phyloP scores from a whole-genome alignment of 129 eudicot species.

The Centella asiatica region DNA sequence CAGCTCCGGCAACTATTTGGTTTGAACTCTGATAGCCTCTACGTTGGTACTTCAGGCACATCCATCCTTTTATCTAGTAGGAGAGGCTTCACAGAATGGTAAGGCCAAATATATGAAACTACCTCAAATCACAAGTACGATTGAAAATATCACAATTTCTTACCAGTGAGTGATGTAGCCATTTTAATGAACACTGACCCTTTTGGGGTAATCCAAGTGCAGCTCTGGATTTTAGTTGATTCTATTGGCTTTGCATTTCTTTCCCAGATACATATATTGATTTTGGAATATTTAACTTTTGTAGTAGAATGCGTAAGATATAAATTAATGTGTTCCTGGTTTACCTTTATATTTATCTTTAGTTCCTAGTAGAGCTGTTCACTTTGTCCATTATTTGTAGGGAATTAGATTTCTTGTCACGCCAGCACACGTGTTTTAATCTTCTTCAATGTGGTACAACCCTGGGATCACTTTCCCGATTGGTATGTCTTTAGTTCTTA shows the following conservation, averaged over 20 bases:
- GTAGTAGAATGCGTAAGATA: background rate
- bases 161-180: no score
- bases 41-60: conserved; percentile 54
- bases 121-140: background rate
- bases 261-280: no score
- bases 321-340: conserved; percentile 1
- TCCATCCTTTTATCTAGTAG: conserved; percentile 53
- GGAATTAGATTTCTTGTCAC: conserved; percentile 90
- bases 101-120: conserved; percentile 10
- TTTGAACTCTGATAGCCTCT: conserved; percentile 55
- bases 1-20: conserved; percentile 93
- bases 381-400: conserved; percentile 30
- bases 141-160: background rate
- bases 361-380: background rate
- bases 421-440: conserved; percentile 89
- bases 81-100: conserved; percentile 94
- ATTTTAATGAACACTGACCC: no score
- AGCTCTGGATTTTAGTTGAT: no score
- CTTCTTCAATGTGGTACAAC: conserved; percentile 88
- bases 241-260: no score
- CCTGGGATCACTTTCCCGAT: conserved; percentile 97
- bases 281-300: no score
- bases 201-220: no score
- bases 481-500: conserved; percentile 43
- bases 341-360: background rate